phyloP scores from a whole-genome alignment of 2,329 filamentous ascomycete genomes.

The Raffaelea arxii region DNA sequence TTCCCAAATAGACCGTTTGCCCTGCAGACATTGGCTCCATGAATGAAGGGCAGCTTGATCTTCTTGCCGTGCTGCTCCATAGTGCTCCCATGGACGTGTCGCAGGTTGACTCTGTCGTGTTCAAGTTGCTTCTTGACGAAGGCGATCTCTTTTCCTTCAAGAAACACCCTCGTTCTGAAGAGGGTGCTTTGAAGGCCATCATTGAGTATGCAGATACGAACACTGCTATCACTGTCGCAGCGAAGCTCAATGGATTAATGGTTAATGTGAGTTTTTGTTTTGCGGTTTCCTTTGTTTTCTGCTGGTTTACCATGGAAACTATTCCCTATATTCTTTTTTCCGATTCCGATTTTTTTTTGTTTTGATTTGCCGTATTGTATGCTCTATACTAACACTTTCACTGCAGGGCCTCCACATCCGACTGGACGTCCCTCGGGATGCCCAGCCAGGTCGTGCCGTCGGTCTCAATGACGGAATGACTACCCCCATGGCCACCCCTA shows the following conservation, averaged over 20 bases:
- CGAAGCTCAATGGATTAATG: conserved; percentile 27
- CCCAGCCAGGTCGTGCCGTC: conserved; percentile 4
- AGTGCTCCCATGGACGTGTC: conserved; percentile 9
- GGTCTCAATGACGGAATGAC: conserved; percentile 7
- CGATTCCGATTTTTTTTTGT: not conserved
- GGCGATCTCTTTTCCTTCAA: conserved; percentile 45
- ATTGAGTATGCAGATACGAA: conserved; percentile 44
- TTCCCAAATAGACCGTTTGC: conserved; percentile 16
- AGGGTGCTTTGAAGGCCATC: conserved; percentile 35
- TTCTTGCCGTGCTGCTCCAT: conserved; percentile 29
- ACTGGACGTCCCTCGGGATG: conserved; percentile 9
- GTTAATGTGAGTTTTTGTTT: conserved; percentile 28
- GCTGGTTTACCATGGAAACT: no score
- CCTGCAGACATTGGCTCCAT: conserved; percentile 23
- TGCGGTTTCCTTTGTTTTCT: no score
- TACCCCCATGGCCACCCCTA: conserved; percentile 13
- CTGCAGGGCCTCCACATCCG: conserved; percentile 12
- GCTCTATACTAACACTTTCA: not conserved
- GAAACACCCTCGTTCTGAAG: conserved; percentile 27
- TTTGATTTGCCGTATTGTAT: no score
- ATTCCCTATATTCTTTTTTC: no score
- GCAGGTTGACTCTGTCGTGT: conserved; percentile 27
- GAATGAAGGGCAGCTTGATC: conserved; percentile 45
- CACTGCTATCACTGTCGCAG: conserved; percentile 29
- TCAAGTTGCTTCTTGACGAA: conserved; percentile 31